Percentiles rank a stretch among this genome's conserved stretches.
Conservation (phyloP, 495 filamentous ascomycete species). For the Niebla homalea region DNA sequence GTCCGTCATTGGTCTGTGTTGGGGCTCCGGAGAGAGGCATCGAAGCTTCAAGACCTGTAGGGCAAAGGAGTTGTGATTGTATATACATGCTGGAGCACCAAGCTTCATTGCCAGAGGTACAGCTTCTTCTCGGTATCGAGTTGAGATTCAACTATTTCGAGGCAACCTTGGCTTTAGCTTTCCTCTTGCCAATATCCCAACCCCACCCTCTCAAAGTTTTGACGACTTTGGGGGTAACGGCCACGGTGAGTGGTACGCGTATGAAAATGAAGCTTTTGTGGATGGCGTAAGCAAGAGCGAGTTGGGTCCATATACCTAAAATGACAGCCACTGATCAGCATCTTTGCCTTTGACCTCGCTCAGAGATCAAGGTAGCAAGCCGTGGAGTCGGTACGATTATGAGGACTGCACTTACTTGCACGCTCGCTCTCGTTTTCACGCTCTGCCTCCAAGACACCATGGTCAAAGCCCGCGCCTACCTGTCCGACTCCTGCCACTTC, state of each 20-base stretch:
- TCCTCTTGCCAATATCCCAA: slow-evolving; percentile 56
- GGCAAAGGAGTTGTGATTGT: too few relatives aligned
- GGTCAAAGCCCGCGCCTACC: slow-evolving; percentile 11
- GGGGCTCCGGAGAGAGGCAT: too few relatives aligned
- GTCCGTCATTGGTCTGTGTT: too few relatives aligned
- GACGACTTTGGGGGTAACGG: slow-evolving; percentile 82
- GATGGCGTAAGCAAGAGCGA: slow-evolving; percentile 89
- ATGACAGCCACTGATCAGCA: not conserved
- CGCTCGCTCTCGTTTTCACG: slow-evolving; percentile 26
- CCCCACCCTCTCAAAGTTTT: slow-evolving; percentile 77
- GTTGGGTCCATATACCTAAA: slow-evolving; percentile 68
- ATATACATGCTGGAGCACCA: too few relatives aligned
- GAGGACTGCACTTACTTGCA: slow-evolving; percentile 36
- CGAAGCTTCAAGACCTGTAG: too few relatives aligned
- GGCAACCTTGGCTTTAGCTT: slow-evolving; percentile 27
- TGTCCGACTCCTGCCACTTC: not conserved
- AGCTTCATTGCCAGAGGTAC: too few relatives aligned
- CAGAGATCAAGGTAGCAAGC: not conserved
- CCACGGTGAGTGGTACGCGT: slow-evolving; percentile 77
- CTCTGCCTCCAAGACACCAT: slow-evolving; percentile 23
- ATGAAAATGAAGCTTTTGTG: slow-evolving; percentile 98
- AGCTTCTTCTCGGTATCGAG: too few relatives aligned
- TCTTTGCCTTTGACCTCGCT: not conserved
- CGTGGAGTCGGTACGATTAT: not conserved
- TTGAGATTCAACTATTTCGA: too few relatives aligned